Percentiles rank a stretch among this genome's conserved stretches.
Conservation (phyloP, 306 rosid genomes). For the Medicago ruthenica region DNA sequence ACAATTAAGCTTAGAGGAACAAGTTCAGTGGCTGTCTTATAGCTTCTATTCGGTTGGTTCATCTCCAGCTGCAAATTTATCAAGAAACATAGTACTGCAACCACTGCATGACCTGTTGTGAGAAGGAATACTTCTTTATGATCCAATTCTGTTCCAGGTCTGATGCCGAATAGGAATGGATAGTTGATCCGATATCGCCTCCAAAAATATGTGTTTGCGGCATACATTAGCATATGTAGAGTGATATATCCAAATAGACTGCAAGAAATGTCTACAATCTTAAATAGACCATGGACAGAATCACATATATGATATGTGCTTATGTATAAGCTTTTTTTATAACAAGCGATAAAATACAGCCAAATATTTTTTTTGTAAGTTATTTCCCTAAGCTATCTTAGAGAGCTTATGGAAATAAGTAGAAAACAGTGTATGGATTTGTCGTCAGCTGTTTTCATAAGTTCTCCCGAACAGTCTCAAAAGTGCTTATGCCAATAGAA, state of each 20-base stretch:
- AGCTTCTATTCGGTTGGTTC: conserved; percentile 47
- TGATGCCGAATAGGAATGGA: conserved; percentile 78
- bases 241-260: conserved; percentile 69
- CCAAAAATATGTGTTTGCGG: conserved; percentile 71
- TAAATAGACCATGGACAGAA: conserved; percentile 28
- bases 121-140: conserved; percentile 65
- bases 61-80: conserved; percentile 71
- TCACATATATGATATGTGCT: not conserved
- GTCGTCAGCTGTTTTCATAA: not conserved
- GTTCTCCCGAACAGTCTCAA: not conserved
- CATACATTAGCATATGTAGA: conserved; percentile 77
- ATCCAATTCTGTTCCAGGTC: conserved; percentile 72
- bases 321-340: not conserved
- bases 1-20: conserved; percentile 66
- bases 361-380: too few relatives aligned
- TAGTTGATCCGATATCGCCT: conserved; percentile 69
- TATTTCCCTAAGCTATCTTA: too few relatives aligned
- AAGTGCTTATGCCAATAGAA: not conserved
- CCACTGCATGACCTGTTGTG: conserved; percentile 69
- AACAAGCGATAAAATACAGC: not conserved
- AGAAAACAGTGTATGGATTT: not conserved
- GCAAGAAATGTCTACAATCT: conserved; percentile 48
- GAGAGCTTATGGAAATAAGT: not conserved
- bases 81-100: conserved; percentile 65
- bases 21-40: conserved; percentile 58